Evolutionary conservation across 768 basidiomycete species (phyloP), one percentile per base, ranked within the genome.

Genomic region (Paxillus involutus): DNA sequence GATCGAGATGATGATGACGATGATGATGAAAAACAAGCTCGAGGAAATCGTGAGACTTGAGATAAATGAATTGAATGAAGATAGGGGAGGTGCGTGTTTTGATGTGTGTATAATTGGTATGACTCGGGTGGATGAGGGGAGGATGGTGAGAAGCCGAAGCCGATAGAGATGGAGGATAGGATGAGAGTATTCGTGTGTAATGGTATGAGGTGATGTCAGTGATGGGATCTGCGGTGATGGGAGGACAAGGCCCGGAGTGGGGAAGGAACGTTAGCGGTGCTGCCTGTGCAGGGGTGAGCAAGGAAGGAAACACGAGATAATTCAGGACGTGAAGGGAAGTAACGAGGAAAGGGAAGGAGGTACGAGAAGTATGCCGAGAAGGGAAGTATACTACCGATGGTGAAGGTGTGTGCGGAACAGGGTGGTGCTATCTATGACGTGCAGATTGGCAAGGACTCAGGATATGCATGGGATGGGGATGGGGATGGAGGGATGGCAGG

Each of bases 171-270:
- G 55, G 30, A 44, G 48, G 26, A 55, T 17, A 9, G 5, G 47
- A 52, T 55, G 50, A 33, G 8, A 19, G 19, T 47, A 42, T 40
- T 13, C 14, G 26, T 16, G 46, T 29, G 35, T 29, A n/a, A 30
- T 17, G 1, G 37, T 47, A 29, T 29, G 47, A 40, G 39, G 47
- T 61, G 52, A 55, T 55, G 59, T 59, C 59, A 52, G 49, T 62
- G 61, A 61, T 61, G 49, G 19, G 57, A 60, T 60, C 57, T 60
- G 59, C 53, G 57, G 45, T 60, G 57, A 56, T 56, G 56, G 58
- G 48, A 51, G 42, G 35, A 19, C 39, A 46, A 32, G 44, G 36
- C 13, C 47, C 41, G 24, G 37, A 3, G 42, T 43, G 42, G 43
- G 33, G 19, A 21, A 19, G 30, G 44, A 19, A 29, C 4, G 9